Percentiles rank a stretch among this genome's conserved stretches.
Conservation (phyloP, 805 yeast genomes). For the Helenozyma rhizophorensis region DNA sequence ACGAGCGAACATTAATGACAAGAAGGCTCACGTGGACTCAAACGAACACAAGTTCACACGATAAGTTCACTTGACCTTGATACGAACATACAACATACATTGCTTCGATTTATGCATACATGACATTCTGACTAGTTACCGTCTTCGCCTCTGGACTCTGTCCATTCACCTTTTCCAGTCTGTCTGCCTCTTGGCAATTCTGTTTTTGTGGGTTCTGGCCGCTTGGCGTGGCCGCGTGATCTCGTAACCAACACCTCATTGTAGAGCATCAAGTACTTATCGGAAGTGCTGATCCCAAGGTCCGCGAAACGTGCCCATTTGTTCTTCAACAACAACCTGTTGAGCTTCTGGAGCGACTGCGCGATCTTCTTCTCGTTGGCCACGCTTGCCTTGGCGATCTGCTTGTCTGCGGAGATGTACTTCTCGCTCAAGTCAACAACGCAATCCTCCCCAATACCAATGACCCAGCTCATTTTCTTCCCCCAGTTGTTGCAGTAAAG, state of each 20-base stretch:
- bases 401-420: slow-evolving; percentile 47
- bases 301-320: slow-evolving; percentile 6
- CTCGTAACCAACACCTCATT: slow-evolving; percentile 11
- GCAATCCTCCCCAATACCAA: slow-evolving; percentile 64
- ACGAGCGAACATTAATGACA: too few relatives aligned
- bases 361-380: slow-evolving; percentile 8
- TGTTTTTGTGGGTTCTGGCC: slow-evolving; percentile 22
- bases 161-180: slow-evolving; percentile 78
- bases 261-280: slow-evolving; percentile 7
- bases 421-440: slow-evolving; percentile 65
- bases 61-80: too few relatives aligned
- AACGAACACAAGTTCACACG: too few relatives aligned
- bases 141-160: slow-evolving; percentile 65
- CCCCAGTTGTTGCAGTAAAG: slow-evolving; percentile 87
- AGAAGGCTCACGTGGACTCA: too few relatives aligned
- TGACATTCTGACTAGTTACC: slow-evolving; percentile 8
- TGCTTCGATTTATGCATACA: too few relatives aligned
- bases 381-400: slow-evolving; percentile 15
- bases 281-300: slow-evolving; percentile 1
- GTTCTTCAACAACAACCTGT: slow-evolving; percentile 7
- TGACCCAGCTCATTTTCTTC: slow-evolving; percentile 83
- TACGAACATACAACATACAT: too few relatives aligned
- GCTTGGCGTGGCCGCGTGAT: slow-evolving; percentile 15
- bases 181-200: slow-evolving; percentile 49
- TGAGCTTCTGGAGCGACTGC: slow-evolving; percentile 3